Evolutionary conservation across 495 filamentous ascomycete species (phyloP).

Genomic region (Aspergillus steynii): DNA sequence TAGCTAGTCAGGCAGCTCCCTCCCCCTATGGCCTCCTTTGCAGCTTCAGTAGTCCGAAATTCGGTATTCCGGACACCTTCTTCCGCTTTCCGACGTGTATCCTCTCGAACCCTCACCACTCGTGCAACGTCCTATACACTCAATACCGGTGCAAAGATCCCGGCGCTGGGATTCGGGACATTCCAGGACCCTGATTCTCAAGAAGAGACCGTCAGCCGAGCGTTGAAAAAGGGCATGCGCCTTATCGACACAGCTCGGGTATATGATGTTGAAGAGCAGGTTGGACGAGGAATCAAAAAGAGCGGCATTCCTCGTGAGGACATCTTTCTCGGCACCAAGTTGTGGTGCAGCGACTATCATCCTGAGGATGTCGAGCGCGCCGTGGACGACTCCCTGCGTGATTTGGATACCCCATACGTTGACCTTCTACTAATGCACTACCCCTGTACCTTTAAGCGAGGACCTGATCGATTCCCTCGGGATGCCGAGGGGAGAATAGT

Average conservation of each 20-base stretch:
- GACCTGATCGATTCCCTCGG: slow-evolving; percentile 37
- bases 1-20: too few species aligned
- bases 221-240: slow-evolving; percentile 51
- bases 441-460: slow-evolving; percentile 48
- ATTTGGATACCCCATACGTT: slow-evolving; percentile 62
- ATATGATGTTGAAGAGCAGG: slow-evolving; percentile 12
- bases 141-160: slow-evolving; percentile 45
- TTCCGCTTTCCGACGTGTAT: too few species aligned
- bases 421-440: slow-evolving; percentile 72
- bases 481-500: slow-evolving; percentile 40
- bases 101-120: neutral
- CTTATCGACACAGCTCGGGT: slow-evolving; percentile 58
- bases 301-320: slow-evolving; percentile 38
- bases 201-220: slow-evolving; percentile 40
- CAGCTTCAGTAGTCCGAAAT: too few species aligned
- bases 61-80: too few species aligned
- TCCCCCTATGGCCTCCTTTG: too few species aligned
- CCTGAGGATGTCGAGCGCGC: slow-evolving; percentile 58
- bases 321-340: slow-evolving; percentile 62
- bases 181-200: slow-evolving; percentile 46
- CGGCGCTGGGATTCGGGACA: slow-evolving; percentile 41
- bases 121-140: slow-evolving; percentile 26
- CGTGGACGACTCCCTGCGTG: slow-evolving; percentile 56
- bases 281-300: slow-evolving; percentile 17
- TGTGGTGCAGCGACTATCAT: slow-evolving; percentile 68